Base-by-base conservation (phyloP, 306 rosid species). In the Carpinus fangiana region DNA sequence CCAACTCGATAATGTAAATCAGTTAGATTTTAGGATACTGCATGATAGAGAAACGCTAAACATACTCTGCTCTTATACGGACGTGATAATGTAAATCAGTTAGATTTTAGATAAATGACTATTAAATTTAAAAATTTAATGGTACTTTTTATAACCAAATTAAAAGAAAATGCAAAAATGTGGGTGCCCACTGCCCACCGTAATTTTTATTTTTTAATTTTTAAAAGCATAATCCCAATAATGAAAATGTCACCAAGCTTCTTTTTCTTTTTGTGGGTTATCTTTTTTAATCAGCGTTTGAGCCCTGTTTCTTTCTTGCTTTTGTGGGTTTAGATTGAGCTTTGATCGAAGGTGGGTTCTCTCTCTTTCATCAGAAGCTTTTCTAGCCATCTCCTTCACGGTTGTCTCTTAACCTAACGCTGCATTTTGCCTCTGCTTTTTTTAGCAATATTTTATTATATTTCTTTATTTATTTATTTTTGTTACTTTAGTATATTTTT, bases 291-390 rank as follows among this genome's bases (percentile, higher is more conserved):
- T 70, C 34, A 26, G 38, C 59, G 23, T 23, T 48, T 48, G 7
- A 48, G 51, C 47, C 50, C 31, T 50, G 52, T 71, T 61, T 13
- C 8, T 34, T 16, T 31, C 53, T 74, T 28, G 45, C 55, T 14
- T 18, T 18, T 8, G 2, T 36, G 2, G 48, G 71, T 7, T 13
- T 61, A 45, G 57, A 23, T 50, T 60, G 65, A 28, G 71, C 31
- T 65, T 67, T 65, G 76, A 76, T 72, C 75, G 14, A 16, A 53
- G 68, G n/a, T 67, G 61, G 64, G 75, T 36, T 73, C 51, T 65
- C 31, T 48, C 48, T 52, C 59, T 23, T 28, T 48, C 67, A 36
- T 59, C 46, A 8, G 28, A n/a, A 12, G 23, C 54, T 0, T 66
- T 11, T 8, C 45, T 70, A 20, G 3, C n/a, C 34, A 8, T 47